phyloP scores from a whole-genome alignment of 2,329 filamentous ascomycete species.

The Massarina eburnea region DNA sequence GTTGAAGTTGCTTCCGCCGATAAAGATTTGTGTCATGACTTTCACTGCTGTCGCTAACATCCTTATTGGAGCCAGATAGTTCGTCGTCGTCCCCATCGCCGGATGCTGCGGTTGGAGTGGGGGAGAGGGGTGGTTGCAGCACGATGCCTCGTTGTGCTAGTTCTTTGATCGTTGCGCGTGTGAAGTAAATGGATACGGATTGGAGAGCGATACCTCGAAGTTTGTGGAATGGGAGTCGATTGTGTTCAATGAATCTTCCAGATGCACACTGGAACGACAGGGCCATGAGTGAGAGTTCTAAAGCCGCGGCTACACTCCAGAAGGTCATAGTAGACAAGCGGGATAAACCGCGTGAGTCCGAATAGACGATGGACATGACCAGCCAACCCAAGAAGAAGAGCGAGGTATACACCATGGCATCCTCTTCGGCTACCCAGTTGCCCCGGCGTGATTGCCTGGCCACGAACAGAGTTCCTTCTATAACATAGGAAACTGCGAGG shows the following conservation, averaged over 20 bases:
- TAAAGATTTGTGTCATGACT: too few species aligned
- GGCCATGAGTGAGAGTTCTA: neutral
- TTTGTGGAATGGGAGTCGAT: too few species aligned
- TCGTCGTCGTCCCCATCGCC: too few species aligned
- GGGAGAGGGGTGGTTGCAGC: too few species aligned
- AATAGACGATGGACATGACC: conserved; percentile 5
- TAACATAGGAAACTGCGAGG: neutral
- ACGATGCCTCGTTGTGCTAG: too few species aligned
- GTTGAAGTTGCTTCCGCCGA: conserved; percentile 49
- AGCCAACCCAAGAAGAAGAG: conserved; percentile 3
- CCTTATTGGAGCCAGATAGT: neutral
- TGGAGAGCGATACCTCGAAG: too few species aligned
- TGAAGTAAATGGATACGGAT: too few species aligned
- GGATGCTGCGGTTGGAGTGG: too few species aligned
- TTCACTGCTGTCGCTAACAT: too few species aligned
- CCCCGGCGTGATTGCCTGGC: neutral
- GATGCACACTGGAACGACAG: neutral
- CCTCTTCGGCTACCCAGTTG: neutral
- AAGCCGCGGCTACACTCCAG: neutral
- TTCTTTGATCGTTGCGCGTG: too few species aligned
- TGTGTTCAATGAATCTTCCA: too few species aligned
- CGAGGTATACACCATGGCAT: neutral
- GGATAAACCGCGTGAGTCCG: conserved; percentile 4
- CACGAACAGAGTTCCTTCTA: neutral
- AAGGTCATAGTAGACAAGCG: neutral